Evolutionary conservation across 225 moss, liverwort and hornwort genomes (phyloP), one percentile per base, ranked within the genome.

Genomic region (Climacium dendroides): DNA sequence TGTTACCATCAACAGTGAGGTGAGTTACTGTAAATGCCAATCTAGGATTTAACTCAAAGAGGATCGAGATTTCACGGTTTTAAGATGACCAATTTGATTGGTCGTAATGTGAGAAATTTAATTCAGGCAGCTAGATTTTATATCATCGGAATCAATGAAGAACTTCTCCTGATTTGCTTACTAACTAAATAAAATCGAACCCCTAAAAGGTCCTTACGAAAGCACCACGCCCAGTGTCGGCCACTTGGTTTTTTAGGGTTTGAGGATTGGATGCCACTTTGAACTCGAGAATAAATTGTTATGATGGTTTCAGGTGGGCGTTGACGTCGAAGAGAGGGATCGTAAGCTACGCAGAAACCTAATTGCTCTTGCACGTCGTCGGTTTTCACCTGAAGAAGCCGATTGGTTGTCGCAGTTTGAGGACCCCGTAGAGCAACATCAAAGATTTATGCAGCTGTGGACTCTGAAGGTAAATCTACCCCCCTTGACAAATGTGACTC

Each of bases 361-460:
- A 81, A 93, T 96, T 91, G 91, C 90, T 80, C 91, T 99, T 79
- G 96, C 97, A 32, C 91, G 91, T 63, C 95, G 94, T 60, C 93
- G 92, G 70, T 93, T 98, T 63, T 95, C 98, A 87, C 87, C 90
- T 64, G 90, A 92, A 88, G 98, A 98, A 91, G 97, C 95, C 63
- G 94, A 95, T 26, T 96, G 97, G 98, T 89, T 98, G 70, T 89
- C 94, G 45, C 80, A 75, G 69, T 91, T 97, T 32, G 79, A 87
- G 55, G 95, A 96, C 74, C 86, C 91, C 60, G 76, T 72, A 69
- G 95, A 97, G 91, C 98, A 94, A 90, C 95, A 91, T 20, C 92
- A 89, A 55, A 91, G 92, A 66, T 99, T 99, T 86, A 84, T 99
- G 86, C 95, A 95, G 67, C 92, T 99, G 77, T 99, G 98, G 98